Conservation (phyloP, 139 green algal species). For the Chlorella ohadii region DNA sequence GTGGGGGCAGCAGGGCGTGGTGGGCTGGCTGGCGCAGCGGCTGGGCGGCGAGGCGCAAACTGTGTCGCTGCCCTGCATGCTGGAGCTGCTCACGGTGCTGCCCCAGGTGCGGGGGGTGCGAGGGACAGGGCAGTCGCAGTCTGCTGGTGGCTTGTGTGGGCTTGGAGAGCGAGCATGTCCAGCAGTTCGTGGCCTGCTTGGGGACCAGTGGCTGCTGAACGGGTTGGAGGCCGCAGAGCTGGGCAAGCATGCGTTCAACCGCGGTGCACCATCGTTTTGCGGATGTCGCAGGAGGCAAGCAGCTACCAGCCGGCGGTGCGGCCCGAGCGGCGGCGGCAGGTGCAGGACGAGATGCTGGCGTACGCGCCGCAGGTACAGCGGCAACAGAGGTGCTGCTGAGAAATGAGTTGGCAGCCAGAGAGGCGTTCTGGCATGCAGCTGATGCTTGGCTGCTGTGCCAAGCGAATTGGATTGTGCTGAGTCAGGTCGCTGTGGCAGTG, state of each 20-base stretch:
- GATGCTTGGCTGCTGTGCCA: no score
- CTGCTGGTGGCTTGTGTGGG: neutral
- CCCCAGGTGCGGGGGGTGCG: conserved; percentile 70
- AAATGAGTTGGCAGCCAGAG: no score
- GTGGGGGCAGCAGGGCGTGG: conserved; percentile 63
- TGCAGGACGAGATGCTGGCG: conserved; percentile 70
- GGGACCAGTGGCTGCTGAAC: no score
- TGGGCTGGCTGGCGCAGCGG: conserved; percentile 52
- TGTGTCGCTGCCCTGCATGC: conserved; percentile 74
- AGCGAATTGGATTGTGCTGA: neutral
- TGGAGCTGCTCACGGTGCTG: conserved; percentile 91
- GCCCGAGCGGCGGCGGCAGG: conserved; percentile 79
- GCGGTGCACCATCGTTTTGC: neutral
- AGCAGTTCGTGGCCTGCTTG: no score
- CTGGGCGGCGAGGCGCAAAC: conserved; percentile 42
- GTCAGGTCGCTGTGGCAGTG: neutral
- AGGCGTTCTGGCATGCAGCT: no score
- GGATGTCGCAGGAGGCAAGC: conserved; percentile 73
- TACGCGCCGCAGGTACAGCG: conserved; percentile 1
- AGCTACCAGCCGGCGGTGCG: conserved; percentile 75
- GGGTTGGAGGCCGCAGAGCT: no score
- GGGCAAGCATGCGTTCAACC: neutral
- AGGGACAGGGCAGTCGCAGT: neutral
- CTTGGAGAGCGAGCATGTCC: neutral
- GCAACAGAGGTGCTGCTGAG: no score